Conservation (phyloP, 108 stramenopile species). For the Fragilariopsis cylindrus region DNA sequence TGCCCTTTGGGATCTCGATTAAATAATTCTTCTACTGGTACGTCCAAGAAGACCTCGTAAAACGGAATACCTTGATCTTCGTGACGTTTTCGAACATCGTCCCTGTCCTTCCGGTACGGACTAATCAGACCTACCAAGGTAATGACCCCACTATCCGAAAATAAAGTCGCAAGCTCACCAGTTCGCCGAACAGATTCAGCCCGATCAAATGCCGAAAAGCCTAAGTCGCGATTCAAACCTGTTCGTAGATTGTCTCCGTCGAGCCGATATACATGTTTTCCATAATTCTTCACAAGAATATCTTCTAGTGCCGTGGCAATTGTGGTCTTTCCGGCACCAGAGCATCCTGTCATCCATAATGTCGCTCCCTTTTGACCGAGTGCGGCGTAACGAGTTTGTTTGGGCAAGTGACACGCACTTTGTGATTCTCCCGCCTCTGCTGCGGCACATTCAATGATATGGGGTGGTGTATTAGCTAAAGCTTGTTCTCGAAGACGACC, state of each 20-base stretch:
- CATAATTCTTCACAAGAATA: slow-evolving; percentile 86
- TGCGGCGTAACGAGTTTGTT: slow-evolving; percentile 82
- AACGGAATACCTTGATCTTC: slow-evolving; percentile 97
- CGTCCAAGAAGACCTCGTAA: slow-evolving; percentile 98
- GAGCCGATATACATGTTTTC: slow-evolving; percentile 96
- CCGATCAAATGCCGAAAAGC: slow-evolving; percentile 92
- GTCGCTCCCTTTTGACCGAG: slow-evolving; percentile 96
- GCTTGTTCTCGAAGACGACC: slow-evolving; percentile 75
- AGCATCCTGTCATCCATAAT: slow-evolving; percentile 99
- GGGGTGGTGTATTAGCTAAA: slow-evolving; percentile 86
- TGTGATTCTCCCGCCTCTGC: slow-evolving; percentile 91
- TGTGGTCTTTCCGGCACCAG: slow-evolving; percentile 95
- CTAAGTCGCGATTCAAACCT: slow-evolving; percentile 94
- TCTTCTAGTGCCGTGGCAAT: slow-evolving; percentile 98
- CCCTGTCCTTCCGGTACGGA: slow-evolving; percentile 93
- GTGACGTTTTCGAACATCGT: slow-evolving; percentile 91
- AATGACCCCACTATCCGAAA: slow-evolving; percentile 95
- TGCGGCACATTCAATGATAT: slow-evolving; percentile 95
- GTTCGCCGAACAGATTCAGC: slow-evolving; percentile 95
- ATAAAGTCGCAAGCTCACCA: slow-evolving; percentile 95
- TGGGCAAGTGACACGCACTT: slow-evolving; percentile 92
- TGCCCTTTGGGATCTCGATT: slow-evolving; percentile 90
- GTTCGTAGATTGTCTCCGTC: slow-evolving; percentile 98
- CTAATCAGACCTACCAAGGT: slow-evolving; percentile 95
- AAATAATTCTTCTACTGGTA: slow-evolving; percentile 91